phyloP scores from a whole-genome alignment of 129 eudicot genomes.

The Flaveria brownii region DNA sequence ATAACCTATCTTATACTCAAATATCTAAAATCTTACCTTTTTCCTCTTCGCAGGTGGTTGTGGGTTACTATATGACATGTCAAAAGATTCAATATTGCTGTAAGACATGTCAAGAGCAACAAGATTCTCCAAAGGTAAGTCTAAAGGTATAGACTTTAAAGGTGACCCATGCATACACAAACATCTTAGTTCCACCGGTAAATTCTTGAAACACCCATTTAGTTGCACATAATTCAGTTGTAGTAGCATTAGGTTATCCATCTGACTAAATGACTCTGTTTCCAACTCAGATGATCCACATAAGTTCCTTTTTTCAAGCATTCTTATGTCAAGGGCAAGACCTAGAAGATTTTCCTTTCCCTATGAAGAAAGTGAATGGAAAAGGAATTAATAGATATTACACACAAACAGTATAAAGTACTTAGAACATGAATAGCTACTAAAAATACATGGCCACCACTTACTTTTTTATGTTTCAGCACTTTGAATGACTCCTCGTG shows the following conservation, averaged over 20 bases:
- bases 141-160: slow-evolving; percentile 11
- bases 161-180: slow-evolving; percentile 28
- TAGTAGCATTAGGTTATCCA: slow-evolving; percentile 29
- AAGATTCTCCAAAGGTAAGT: slow-evolving; percentile 10
- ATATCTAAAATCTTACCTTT: slow-evolving; percentile 3
- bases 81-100: slow-evolving; percentile 17
- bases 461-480: slow-evolving; percentile 34
- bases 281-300: background rate
- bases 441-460: background rate
- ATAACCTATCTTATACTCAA: background rate
- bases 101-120: slow-evolving; percentile 33
- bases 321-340: slow-evolving; percentile 30
- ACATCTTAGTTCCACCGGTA: slow-evolving; percentile 31
- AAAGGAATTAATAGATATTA: background rate
- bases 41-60: background rate
- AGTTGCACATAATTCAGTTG: slow-evolving; percentile 17
- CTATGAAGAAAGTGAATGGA: slow-evolving; percentile 15
- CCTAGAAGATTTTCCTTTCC: slow-evolving; percentile 28
- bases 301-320: slow-evolving; percentile 1
- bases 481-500: slow-evolving; percentile 33
- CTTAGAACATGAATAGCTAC: background rate
- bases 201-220: background rate
- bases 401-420: background rate
- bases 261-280: slow-evolving; percentile 4
- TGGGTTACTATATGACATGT: background rate